These are phyloP conservation scores for Citropsis articulata DNA, from an alignment of 345 rosid genomes.

Conservation along the genomic window DNA sequence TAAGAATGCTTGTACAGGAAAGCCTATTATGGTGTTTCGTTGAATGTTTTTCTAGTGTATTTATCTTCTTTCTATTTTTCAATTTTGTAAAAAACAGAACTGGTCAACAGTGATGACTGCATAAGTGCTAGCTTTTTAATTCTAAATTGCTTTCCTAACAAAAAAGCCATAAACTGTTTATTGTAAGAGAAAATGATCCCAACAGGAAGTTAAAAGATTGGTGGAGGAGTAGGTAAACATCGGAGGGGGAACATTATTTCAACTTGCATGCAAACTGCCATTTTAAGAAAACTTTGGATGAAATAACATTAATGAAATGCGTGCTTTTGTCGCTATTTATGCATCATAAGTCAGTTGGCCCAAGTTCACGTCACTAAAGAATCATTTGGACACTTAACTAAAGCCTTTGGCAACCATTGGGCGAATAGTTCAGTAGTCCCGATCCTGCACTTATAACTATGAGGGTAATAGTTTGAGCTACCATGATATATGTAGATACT, in stretches of 20 bases:
- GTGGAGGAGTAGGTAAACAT: background rate
- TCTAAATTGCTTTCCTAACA: background rate
- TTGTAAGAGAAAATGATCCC: background rate
- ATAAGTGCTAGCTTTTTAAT: no score
- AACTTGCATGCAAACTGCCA: background rate
- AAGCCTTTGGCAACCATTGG: background rate
- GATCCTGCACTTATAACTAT: no score
- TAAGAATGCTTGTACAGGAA: no score
- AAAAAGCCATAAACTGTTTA: background rate
- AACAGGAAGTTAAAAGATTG: background rate
- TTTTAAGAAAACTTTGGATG: background rate
- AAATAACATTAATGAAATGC: background rate
- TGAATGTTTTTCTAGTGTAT: no score
- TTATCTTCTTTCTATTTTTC: no score
- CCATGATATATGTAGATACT: no score
- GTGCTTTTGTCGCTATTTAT: background rate
- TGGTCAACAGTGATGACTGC: background rate
- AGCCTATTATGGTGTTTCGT: no score
- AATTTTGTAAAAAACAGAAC: no score
- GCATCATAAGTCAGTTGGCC: background rate
- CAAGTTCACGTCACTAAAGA: background rate
- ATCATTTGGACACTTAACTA: conserved; percentile 2
- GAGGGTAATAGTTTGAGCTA: no score
- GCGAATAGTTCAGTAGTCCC: no score
- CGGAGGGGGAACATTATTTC: background rate